Base-by-base conservation (phyloP, 139 green algal species). In the Volvox africanus region DNA sequence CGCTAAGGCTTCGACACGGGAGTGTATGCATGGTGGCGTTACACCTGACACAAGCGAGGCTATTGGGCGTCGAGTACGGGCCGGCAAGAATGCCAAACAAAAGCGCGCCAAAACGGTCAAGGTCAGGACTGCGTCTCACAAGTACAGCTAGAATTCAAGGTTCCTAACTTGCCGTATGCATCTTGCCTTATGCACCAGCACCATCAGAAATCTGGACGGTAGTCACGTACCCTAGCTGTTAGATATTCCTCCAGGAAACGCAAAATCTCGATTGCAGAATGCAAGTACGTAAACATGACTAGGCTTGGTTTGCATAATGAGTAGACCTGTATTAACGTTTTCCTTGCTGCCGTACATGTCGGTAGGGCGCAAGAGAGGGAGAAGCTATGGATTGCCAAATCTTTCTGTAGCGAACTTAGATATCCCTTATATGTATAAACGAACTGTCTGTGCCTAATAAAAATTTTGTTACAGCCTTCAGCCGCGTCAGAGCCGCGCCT, bases 401-500 rank as follows among this genome's bases (percentile, higher is more conserved):
- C 44, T 55, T 14, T 73, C 6, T 28, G 3, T 28, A 24, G 21
- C 24, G 65, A 73, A 73, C 21, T 2, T 28, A 28, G 2, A 30
- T 73, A 73, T 30, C 65, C 24, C 11, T 73, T 30, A 73, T 16
- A 28, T 73, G n/a, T 73, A 73, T 12, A 30, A 30, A 30, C 9
- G 65, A 3, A 24, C 12, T 6, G 65, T 73, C 24, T 73, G 65
- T 28, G 65, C 21, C 2, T 73, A 73, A 30, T 73, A 30, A 5
- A 16, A 73, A 5, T 30, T 73, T 73, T 16, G 65, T 73, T 6
- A 73, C 65, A 30, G 11, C 21, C 65, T 73, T 73, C 75, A 9
- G 44, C 75, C 12, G 75, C 75, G 75, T 61, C 75, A 84, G 36
- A 68, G 78, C 78, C 78, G 78, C 78, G 78, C 78, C 78, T 84